Evolutionary conservation across 306 rosid genomes (phyloP).

Genomic region (Prunus fruticosa): DNA sequence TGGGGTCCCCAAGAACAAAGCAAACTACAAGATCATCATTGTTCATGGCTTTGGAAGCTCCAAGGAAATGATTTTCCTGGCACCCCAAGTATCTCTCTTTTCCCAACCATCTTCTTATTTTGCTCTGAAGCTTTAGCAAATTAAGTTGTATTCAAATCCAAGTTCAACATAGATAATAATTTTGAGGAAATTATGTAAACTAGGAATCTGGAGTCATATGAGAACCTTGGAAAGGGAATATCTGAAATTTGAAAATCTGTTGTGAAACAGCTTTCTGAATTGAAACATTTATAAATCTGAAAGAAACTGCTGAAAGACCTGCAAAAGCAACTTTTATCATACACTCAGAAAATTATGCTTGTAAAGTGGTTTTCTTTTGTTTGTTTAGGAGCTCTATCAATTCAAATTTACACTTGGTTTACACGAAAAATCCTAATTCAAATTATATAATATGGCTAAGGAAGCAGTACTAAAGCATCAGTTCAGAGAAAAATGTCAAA

Average conservation of each 20-base stretch:
- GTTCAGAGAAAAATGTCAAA: conserved; percentile 10
- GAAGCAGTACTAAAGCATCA: neutral
- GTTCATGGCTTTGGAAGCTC: conserved; percentile 62
- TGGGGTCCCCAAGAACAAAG: conserved; percentile 36
- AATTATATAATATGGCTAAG: neutral
- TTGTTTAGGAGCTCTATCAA: neutral
- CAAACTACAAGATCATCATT: conserved; percentile 40
- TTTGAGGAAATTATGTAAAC: too few species aligned
- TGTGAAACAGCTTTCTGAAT: neutral
- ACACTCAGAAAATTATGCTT: neutral
- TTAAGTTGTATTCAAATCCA: neutral
- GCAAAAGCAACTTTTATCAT: neutral
- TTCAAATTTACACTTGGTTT: neutral
- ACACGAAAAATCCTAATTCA: neutral
- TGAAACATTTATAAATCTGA: neutral
- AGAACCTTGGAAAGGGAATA: neutral
- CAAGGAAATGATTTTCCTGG: conserved; percentile 52
- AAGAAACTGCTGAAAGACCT: neutral
- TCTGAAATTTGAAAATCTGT: neutral
- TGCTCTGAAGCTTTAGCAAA: neutral
- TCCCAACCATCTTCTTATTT: neutral
- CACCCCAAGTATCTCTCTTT: conserved; percentile 37
- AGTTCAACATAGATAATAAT: neutral
- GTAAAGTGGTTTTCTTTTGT: neutral
- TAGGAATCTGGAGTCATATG: neutral